Base-by-base conservation (phyloP, 2,329 filamentous ascomycete genomes). In the Chlorencoelia australis region DNA sequence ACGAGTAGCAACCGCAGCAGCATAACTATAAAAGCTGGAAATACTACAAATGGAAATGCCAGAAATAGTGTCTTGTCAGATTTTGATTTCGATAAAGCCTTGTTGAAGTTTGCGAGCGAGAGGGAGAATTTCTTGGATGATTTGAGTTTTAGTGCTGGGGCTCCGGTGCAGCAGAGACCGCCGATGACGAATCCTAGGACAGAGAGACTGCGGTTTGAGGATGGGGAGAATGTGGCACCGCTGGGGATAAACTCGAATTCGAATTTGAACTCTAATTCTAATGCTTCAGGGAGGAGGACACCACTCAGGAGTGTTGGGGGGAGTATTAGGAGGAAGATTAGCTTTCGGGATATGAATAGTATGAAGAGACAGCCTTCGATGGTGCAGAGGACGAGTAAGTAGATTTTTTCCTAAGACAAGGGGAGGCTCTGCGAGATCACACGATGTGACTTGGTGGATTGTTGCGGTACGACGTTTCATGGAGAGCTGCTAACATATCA, bases 101-200 rank as follows among this genome's bases (percentile, higher is more conserved):
- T 98, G 48, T 66, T 87, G 53, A 96, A 95, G 63, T 98, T 98
- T 59, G 87, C 91, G 30, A 82, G 80, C n/a, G 89, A 96, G 64
- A 73, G 91, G 46, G 91, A 98, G 52, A 82, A 80, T 42, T 98
- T 98, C 53, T 67, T 96, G 35, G 85, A 94, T 46, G 91, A 98
- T 58, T 71, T 96, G 36, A 86, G 80, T 48, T 87, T 96, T 58
- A 85, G 75, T 47, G 86, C 88, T 15, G 87, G 88, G 25, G 54
- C 52, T 28, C 82, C 83, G 26, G 70, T 82, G 16, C 74, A 82
- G 48, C 65, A 73, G 39, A 67, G 79, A 39, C 75, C 79, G 16
- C 75, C 76, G 7, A 85, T 84, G 66, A 74, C 87, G 19, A 80
- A 85, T 49, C 78, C 86, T 20, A 77, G 83, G 49, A 76, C 88